phyloP scores from a whole-genome alignment of 139 green algal genomes.

The Tetratostichococcus sp. region DNA sequence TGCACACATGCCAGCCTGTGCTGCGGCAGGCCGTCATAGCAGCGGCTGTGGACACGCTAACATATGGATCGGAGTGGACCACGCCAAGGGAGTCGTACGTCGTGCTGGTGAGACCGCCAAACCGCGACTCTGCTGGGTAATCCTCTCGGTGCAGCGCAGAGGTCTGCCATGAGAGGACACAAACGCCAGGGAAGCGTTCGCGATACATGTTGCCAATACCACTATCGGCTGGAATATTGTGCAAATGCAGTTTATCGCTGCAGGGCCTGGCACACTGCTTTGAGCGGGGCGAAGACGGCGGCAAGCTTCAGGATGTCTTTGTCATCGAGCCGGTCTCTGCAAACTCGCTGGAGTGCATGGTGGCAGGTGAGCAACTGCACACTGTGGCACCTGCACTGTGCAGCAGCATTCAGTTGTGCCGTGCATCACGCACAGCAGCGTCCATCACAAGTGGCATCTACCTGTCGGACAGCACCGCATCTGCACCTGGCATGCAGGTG shows the following conservation, averaged over 20 bases:
- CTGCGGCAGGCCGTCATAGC: background rate
- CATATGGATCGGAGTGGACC: conserved; percentile 29
- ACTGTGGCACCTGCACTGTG: too few relatives aligned
- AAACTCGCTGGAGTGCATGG: conserved; percentile 79
- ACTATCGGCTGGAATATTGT: too few relatives aligned
- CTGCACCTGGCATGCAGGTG: conserved; percentile 34
- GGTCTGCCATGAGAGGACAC: too few relatives aligned
- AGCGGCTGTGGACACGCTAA: background rate
- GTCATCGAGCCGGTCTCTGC: conserved; percentile 83
- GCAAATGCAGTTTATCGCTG: too few relatives aligned
- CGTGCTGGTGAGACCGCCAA: conserved; percentile 12
- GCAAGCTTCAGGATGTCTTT: conserved; percentile 61
- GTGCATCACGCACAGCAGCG: too few relatives aligned
- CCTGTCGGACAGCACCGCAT: too few relatives aligned
- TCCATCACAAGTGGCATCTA: too few relatives aligned
- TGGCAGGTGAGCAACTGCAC: conserved; percentile 45
- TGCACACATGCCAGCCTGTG: background rate
- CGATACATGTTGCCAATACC: too few relatives aligned
- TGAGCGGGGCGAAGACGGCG: conserved; percentile 55
- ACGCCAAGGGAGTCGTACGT: conserved; percentile 35
- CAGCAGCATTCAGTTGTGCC: too few relatives aligned
- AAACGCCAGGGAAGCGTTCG: too few relatives aligned
- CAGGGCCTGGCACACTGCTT: conserved; percentile 86
- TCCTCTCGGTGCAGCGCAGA: too few relatives aligned
- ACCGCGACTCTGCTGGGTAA: background rate